Evolutionary conservation across 2,329 filamentous ascomycete species (phyloP).

Genomic region (Leptographium radiaticola): DNA sequence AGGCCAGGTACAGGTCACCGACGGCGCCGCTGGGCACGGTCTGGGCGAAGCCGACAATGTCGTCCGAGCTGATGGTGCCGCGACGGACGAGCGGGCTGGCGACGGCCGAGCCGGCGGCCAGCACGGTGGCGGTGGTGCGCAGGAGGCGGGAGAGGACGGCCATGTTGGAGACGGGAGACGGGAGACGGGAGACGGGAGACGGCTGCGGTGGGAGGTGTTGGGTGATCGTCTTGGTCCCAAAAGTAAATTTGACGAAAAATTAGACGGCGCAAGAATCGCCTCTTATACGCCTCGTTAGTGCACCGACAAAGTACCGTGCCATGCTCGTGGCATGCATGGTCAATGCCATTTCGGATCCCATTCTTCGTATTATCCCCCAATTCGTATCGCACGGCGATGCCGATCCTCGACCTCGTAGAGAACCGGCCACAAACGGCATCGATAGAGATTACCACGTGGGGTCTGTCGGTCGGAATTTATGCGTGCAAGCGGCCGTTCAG

Average conservation of each 20-base stretch:
- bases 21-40: conserved; percentile 32
- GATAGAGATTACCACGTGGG: not conserved
- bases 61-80: conserved; percentile 16
- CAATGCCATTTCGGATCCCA: not conserved
- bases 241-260: not conserved
- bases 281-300: not conserved
- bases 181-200: not conserved
- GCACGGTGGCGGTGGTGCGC: not conserved
- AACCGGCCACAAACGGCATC: not conserved
- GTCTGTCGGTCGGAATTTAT: not conserved
- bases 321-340: not conserved
- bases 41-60: conserved; percentile 38
- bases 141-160: conserved; percentile 6
- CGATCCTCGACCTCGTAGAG: too few species aligned
- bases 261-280: not conserved
- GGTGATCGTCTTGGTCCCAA: too few species aligned
- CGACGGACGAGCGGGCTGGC: conserved; percentile 11
- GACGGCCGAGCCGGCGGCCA: not conserved
- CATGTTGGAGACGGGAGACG: not conserved
- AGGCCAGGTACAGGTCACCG: conserved; percentile 38
- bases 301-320: not conserved
- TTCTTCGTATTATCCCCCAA: not conserved
- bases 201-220: too few species aligned
- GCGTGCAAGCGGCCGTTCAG: not conserved
- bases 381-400: too few species aligned